phyloP scores from a whole-genome alignment of 805 yeast genomes.

The Ogataea polymorpha region DNA sequence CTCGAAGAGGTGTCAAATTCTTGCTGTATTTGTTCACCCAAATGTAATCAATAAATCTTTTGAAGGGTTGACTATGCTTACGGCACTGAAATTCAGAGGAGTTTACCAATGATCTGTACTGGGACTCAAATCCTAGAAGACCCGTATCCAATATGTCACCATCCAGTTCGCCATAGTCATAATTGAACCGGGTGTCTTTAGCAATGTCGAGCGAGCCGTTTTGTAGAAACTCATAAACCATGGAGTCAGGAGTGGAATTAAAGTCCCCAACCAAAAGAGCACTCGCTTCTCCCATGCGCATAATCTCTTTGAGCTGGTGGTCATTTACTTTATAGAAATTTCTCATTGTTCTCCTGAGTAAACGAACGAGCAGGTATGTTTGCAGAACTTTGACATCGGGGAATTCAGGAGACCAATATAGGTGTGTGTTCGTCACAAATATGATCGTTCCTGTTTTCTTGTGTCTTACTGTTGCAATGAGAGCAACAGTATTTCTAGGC shows the following conservation, averaged over 20 bases:
- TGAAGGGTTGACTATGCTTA: slow-evolving; percentile 47
- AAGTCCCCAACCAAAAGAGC: slow-evolving; percentile 55
- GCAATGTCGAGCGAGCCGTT: slow-evolving; percentile 24
- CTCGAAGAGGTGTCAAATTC: slow-evolving; percentile 39
- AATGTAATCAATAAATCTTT: slow-evolving; percentile 55
- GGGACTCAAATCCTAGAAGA: slow-evolving; percentile 25
- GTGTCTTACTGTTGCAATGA: slow-evolving; percentile 49
- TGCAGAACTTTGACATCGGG: slow-evolving; percentile 56
- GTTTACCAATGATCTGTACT: slow-evolving; percentile 28
- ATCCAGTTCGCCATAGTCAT: slow-evolving; percentile 20
- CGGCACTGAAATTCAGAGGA: slow-evolving; percentile 30
- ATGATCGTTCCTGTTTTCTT: slow-evolving; percentile 36
- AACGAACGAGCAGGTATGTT: slow-evolving; percentile 41
- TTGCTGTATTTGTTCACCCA: slow-evolving; percentile 42
- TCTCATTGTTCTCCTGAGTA: slow-evolving; percentile 30
- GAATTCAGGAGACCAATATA: slow-evolving; percentile 54
- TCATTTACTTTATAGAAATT: slow-evolving; percentile 15
- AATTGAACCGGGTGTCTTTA: slow-evolving; percentile 19
- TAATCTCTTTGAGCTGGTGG: slow-evolving; percentile 9
- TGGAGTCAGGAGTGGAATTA: slow-evolving; percentile 49
- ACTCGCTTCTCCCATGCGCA: slow-evolving; percentile 29
- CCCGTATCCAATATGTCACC: slow-evolving; percentile 11
- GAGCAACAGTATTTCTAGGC: slow-evolving; percentile 54
- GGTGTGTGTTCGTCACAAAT: slow-evolving; percentile 56
- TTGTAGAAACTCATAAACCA: slow-evolving; percentile 44